These are phyloP conservation scores for Cutaneotrichosporon cavernicola DNA, from an alignment of 1,284 basidiomycete genomes.

Conservation along the genomic window DNA sequence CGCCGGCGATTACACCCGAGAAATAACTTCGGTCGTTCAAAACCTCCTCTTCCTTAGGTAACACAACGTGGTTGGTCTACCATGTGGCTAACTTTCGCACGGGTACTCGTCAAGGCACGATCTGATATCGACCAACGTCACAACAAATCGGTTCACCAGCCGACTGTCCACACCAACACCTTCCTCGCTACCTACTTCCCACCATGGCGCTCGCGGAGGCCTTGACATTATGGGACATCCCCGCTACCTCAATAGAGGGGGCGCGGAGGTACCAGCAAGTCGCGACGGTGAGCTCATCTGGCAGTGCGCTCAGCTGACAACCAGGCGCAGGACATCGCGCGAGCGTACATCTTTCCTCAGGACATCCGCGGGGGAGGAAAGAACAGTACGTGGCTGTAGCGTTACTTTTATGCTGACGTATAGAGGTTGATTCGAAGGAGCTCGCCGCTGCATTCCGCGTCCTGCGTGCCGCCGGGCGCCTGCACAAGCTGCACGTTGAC, in stretches of 20 bases:
- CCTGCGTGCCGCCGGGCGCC: constrained; percentile 18
- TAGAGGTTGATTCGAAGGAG: constrained; percentile 30
- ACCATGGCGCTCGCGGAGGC: constrained; percentile 38
- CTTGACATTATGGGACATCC: constrained; percentile 35
- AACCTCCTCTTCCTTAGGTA: background rate
- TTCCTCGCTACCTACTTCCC: background rate
- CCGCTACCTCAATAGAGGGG: constrained; percentile 36
- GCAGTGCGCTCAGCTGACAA: constrained; percentile 9
- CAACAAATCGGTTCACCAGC: background rate
- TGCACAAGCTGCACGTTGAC: constrained; percentile 32
- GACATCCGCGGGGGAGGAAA: constrained; percentile 24
- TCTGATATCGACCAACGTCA: constrained; percentile 2
- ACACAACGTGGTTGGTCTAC: background rate
- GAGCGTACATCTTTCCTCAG: constrained; percentile 30
- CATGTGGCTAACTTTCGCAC: constrained; percentile 3
- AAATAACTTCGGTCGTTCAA: background rate
- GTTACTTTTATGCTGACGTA: background rate
- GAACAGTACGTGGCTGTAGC: background rate
- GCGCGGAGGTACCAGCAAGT: constrained; percentile 30
- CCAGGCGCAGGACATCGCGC: constrained; percentile 31
- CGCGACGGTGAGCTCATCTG: constrained; percentile 24
- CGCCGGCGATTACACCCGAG: too few relatives aligned
- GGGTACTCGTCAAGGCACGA: background rate
- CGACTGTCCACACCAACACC: background rate
- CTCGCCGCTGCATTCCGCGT: constrained; percentile 33